Base-by-base conservation (phyloP, 2,329 filamentous ascomycete species). In the Colletotrichum destructivum region DNA sequence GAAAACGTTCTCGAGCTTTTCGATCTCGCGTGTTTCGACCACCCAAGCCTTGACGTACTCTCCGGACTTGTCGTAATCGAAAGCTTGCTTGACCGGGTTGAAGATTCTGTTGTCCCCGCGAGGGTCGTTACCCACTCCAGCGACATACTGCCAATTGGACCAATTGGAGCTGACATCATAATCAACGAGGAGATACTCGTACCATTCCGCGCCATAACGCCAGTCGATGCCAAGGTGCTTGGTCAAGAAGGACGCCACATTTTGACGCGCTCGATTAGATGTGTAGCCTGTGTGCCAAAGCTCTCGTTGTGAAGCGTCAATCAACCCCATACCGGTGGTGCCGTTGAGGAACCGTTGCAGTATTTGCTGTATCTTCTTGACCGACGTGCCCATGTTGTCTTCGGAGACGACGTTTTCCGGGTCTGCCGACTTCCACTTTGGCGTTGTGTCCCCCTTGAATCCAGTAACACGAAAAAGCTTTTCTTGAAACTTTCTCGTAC, bases 71-170 rank as follows among this genome's bases (percentile, higher is more conserved):
- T 96, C 93, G 77, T 96, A 95, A 74, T 95, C 92, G 54, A 93
- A 89, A 0, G 90, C 92, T 79, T 96, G 93, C 79, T 95, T 95
- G 60, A 96, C 90, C 0, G 93, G 93, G 76, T 96, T 96, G 85
- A 95, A 95, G 16, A 93, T 88, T n/a, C 93, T 85, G 0, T 89
- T 88, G 7, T 92, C 89, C 8, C 91, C 90, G 26, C 93, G 84
- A 0, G 93, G 93, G 75, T 96, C 93, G 74, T 95, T 95, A 9
- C 94, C 93, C 0, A 96, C 92, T 0, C 93, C 93, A 0, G 93
- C 88, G 0, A 94, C 89, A 73, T 96, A 96, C 79, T 95, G 93
- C 93, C 93, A 95, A 76, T 94, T 95, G 12, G 90, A 90, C 93
- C 93, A 96, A 75, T 95, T 95, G 71, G 88, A 92, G 16, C 88